Percentiles rank a stretch among this genome's conserved stretches.
Evolutionary conservation across 768 basidiomycete genomes (phyloP).

Genomic region (Gloeostereum incarnatum): DNA sequence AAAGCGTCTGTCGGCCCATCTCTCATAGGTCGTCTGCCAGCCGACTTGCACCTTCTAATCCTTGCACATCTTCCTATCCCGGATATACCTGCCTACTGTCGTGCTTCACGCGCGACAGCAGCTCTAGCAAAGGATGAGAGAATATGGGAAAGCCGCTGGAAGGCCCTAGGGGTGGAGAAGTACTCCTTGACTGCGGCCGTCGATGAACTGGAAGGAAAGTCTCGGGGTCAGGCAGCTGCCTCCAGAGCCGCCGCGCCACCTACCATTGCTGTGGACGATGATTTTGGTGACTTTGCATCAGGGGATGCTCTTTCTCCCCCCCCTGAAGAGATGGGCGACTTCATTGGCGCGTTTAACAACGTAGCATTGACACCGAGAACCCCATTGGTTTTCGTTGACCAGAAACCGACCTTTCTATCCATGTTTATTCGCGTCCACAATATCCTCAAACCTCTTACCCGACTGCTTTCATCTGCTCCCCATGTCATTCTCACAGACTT

Average conservation of each 20-base stretch:
- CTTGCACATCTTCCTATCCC: conserved; percentile 68
- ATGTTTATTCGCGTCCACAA: conserved; percentile 60
- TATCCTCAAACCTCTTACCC: conserved; percentile 51
- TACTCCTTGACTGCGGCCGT: conserved; percentile 37
- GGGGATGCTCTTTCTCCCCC: conserved; percentile 24
- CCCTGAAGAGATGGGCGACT: conserved; percentile 38
- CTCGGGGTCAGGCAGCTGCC: conserved; percentile 25
- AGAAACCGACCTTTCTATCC: conserved; percentile 33
- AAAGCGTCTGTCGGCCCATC: conserved; percentile 14
- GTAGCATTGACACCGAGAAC: conserved; percentile 10
- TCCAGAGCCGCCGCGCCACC: conserved; percentile 43
- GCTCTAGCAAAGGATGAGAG: conserved; percentile 59
- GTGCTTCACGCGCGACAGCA: conserved; percentile 54
- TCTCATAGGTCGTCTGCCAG: conserved; percentile 72
- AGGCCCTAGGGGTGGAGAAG: conserved; percentile 41
- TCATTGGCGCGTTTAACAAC: conserved; percentile 26
- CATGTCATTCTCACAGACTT: conserved; percentile 60
- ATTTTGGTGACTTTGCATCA: conserved; percentile 81
- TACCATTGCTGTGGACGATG: conserved; percentile 65
- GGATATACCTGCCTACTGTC: conserved; percentile 71
- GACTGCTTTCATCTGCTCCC: conserved; percentile 50
- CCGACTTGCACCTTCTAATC: conserved; percentile 66
- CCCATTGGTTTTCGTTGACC: conserved; percentile 6
- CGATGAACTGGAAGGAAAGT: conserved; percentile 47
- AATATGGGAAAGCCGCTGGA: conserved; percentile 74